Conservation (phyloP, 2,329 filamentous ascomycete species). For the Spiromastix sp. region DNA sequence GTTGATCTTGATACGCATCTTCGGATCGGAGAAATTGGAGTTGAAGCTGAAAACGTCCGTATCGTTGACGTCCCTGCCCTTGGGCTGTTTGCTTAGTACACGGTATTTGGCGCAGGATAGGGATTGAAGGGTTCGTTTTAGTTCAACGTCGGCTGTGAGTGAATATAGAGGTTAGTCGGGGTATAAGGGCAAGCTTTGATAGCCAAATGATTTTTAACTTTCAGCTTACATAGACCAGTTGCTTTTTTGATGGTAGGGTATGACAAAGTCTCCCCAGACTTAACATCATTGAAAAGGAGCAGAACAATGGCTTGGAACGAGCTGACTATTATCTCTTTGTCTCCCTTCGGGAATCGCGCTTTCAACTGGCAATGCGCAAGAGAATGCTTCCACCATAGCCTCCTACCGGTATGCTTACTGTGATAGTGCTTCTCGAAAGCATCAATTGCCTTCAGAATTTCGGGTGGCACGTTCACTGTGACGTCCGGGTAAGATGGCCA, state of each 20-base stretch:
- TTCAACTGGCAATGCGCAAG: constrained; percentile 84
- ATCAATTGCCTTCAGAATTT: constrained; percentile 65
- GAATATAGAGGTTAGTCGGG: neutral
- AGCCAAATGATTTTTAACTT: neutral
- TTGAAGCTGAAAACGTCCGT: constrained; percentile 85
- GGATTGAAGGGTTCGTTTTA: constrained; percentile 86
- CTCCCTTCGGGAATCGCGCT: constrained; percentile 66
- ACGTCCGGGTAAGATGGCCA: constrained; percentile 89
- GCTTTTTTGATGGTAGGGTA: constrained; percentile 66
- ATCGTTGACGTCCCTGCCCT: constrained; percentile 64
- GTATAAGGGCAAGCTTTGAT: neutral
- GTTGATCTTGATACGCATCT: constrained; percentile 94
- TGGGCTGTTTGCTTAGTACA: constrained; percentile 75
- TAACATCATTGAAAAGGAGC: constrained; percentile 72
- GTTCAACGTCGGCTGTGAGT: constrained; percentile 54
- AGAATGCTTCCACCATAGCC: constrained; percentile 83
- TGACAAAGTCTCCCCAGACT: constrained; percentile 52
- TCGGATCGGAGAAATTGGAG: constrained; percentile 62
- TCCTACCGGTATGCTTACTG: constrained; percentile 76
- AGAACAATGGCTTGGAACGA: constrained; percentile 88
- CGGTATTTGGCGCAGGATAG: constrained; percentile 83
- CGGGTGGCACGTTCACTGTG: constrained; percentile 60
- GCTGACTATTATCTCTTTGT: constrained; percentile 82
- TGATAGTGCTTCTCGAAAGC: constrained; percentile 82
- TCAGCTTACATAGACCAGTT: constrained; percentile 57